Evolutionary conservation across 2,329 filamentous ascomycete species (phyloP).

Genomic region (Colletotrichum noveboracense): DNA sequence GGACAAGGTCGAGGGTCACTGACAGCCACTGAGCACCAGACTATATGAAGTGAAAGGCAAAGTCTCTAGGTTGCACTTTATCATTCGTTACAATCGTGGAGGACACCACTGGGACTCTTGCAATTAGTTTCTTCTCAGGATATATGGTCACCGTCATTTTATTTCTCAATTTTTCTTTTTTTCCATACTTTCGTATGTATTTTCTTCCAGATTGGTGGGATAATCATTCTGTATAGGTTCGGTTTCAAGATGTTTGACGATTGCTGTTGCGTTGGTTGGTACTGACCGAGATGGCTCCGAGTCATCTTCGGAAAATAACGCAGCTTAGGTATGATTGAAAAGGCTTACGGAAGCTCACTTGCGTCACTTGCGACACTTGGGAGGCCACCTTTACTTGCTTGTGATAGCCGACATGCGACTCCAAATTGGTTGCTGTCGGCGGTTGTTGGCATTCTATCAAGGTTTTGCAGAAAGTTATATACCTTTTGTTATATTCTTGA

Average conservation of each 20-base stretch:
- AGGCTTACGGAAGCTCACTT: background rate
- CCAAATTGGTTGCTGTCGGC: background rate
- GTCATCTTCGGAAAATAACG: too few species aligned
- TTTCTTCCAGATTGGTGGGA: too few species aligned
- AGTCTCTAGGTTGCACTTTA: background rate
- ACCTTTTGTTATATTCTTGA: background rate
- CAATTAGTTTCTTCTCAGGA: background rate
- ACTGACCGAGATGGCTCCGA: too few species aligned
- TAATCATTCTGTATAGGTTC: too few species aligned
- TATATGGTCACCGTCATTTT: too few species aligned
- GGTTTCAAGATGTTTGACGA: too few species aligned
- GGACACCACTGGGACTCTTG: background rate
- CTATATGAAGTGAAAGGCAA: background rate
- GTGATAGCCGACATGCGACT: background rate
- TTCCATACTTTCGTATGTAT: too few species aligned
- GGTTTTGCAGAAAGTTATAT: background rate
- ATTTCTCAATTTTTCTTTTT: too few species aligned
- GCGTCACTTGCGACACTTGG: background rate
- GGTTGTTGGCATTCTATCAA: background rate
- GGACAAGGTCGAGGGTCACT: background rate
- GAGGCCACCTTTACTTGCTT: accelerated
- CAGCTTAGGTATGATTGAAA: background rate
- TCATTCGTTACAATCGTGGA: background rate
- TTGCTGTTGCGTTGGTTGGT: too few species aligned
- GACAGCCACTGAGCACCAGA: background rate